Evolutionary conservation across 352 stramenopile genomes (phyloP), one percentile per base, ranked within the genome.

Genomic region (Globisporangium paroecandrum): DNA sequence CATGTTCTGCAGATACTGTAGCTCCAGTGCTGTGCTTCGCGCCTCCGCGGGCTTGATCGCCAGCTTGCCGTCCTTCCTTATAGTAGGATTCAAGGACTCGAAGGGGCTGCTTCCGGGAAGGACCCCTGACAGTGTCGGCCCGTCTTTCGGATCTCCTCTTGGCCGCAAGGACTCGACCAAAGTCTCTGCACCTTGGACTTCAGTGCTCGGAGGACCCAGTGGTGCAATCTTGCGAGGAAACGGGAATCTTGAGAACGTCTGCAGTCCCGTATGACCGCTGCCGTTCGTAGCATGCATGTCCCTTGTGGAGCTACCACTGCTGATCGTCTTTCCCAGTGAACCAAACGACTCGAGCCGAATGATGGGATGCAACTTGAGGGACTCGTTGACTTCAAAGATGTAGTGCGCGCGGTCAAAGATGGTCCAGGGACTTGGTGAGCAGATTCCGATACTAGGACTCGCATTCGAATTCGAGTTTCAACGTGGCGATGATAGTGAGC

Each of bases 341-440:
- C 49, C 20, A 25, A 54, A 54, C 7, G 46, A 54, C 46, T 54
- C 20, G 20, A 54, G 20, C 3, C 22, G 49, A 20, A 56, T 29
- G 49, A 2, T 32, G 12, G 2, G 47, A 12, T 55, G 47, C 47
- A 24, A 6, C n/a, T 55, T 55, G 43, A 53, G 43, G 24, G n/a
- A 55, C n/a, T 15, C 47, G n/a, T 55, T 55, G n/a, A 55, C n/a
- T n/a, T 55, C 47, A 20, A 55, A 12, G 47, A 55, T 55, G 20
- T 15, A 7, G 47, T 55, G 47, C 47, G n/a, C 43, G 43, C n/a
- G 47, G 5, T 55, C 47, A 15, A 55, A 29, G 24, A 29, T 55
- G 20, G n/a, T 55, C 46, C 46, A 54, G 18, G 46, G 18, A 22
- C 20, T 20, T 54, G 46, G 6, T 10, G 32, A 36, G 7, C 32